Evolutionary conservation across 768 basidiomycete genomes (phyloP).

Genomic region (Auriscalpium vulgare): DNA sequence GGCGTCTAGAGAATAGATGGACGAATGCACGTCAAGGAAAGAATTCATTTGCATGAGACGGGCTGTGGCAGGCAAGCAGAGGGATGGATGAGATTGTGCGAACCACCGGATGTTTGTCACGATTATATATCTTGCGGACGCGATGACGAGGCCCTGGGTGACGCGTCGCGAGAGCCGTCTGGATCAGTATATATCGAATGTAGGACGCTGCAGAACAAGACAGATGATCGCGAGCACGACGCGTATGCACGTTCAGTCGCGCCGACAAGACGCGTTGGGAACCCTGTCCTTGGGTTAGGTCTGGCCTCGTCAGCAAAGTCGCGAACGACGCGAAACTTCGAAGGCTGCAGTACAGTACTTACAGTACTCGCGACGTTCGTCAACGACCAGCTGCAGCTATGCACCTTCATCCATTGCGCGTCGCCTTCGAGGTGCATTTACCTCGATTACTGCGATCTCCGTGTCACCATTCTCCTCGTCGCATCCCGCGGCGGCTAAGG

Average conservation of each 20-base stretch:
- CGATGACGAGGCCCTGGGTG: neutral
- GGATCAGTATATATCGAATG: too few species aligned
- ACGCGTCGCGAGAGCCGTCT: neutral
- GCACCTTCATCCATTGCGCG: neutral
- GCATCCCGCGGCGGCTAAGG: neutral
- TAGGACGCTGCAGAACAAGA: too few species aligned
- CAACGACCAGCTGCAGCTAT: neutral
- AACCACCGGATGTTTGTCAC: conserved; percentile 10
- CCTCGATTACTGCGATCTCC: neutral
- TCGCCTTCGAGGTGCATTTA: neutral
- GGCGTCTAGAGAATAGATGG: neutral
- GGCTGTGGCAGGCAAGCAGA: conserved; percentile 8
- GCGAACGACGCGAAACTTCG: too few species aligned
- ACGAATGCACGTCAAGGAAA: conserved; percentile 5
- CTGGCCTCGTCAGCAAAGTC: too few species aligned
- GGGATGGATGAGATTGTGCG: conserved; percentile 1
- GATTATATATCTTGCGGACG: neutral
- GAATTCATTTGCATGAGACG: conserved; percentile 9
- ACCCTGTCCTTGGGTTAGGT: too few species aligned
- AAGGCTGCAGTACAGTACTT: too few species aligned
- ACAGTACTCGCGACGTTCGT: too few species aligned
- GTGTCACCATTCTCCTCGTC: neutral
- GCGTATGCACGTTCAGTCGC: too few species aligned
- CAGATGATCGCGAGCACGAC: too few species aligned
- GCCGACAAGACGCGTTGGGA: too few species aligned